These are phyloP conservation scores for Fusarium beomiforme DNA, from an alignment of 2,329 filamentous ascomycete species.

Conservation along the genomic window DNA sequence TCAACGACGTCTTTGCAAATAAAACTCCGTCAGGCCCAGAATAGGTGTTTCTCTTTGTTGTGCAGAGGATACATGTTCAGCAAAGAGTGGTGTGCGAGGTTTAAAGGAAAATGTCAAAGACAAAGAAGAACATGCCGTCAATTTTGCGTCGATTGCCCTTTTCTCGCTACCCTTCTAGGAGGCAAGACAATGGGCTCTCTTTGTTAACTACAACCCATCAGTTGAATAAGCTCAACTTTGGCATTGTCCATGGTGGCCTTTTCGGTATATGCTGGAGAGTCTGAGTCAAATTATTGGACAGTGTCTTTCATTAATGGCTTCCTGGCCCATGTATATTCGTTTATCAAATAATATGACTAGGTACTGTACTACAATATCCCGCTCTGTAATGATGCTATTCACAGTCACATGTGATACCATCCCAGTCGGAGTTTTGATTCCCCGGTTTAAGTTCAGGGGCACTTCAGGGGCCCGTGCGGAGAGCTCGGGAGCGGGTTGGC, in stretches of 20 bases:
- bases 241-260: neutral
- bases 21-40: neutral
- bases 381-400: slow-evolving; percentile 9
- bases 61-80: neutral
- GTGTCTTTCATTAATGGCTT: too few relatives aligned
- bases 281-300: neutral
- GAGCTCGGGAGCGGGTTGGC: slow-evolving; percentile 29
- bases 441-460: slow-evolving; percentile 32
- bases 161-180: neutral
- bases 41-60: neutral
- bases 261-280: neutral
- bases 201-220: neutral
- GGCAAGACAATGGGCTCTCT: neutral
- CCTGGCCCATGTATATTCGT: neutral
- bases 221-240: neutral
- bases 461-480: slow-evolving; percentile 24
- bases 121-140: neutral
- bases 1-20: neutral
- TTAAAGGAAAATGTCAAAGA: neutral
- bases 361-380: neutral
- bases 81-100: neutral
- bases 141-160: neutral
- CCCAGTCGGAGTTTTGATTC: slow-evolving; percentile 23
- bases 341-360: neutral
- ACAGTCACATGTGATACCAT: slow-evolving; percentile 19